Evolutionary conservation across 2,329 filamentous ascomycete genomes (phyloP), one percentile per base, ranked within the genome.

Genomic region (Tolypocladium cylindrosporum): DNA sequence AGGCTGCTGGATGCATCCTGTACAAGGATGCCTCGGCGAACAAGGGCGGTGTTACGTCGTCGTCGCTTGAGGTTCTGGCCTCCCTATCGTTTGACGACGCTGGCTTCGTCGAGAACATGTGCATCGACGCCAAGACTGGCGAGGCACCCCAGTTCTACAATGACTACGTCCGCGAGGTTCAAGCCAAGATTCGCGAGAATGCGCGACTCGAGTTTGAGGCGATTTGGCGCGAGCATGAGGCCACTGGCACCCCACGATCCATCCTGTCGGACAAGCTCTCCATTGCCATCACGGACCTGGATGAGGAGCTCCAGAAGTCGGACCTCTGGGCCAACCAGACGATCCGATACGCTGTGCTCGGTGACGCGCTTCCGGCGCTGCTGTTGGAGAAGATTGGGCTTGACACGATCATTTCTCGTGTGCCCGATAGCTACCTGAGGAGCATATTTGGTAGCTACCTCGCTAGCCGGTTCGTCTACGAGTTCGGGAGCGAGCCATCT

Each of bases 11-110:
- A 60, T 95, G 91, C 69, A 85, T 97, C 66, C 76, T 99, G 45
- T 97, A 91, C 86, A 99, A 99, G 78, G 94, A 99, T 73, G 94
- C 94, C 6, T 96, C 91, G 42, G 92, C 93, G 58, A 99, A 99
- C 83, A 99, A 99, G 81, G 94, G 94, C 63, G 94, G 94, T 72
- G 94, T 99, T 52, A 99, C 94, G 0, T 97, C 91, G 1, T 97
- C 94, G 0, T 97, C 94, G 1, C 86, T 97, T 39, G 94, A 99
- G 69, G 94, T 99, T 7, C 84, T 99, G 31, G 94, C 94, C 9
- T 94, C 91, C 16, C 81, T 99, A 58, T 94, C 91, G 45, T 97
- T 99, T 69, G 90, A 99, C 67, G 94, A 99, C 64, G 78, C 84
- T 58, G 85, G 87, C 63, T 99, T 99, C 76, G 82, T 88, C 56